Conservation (phyloP, 2,329 filamentous ascomycete genomes). For the Penicillium sp. region DNA sequence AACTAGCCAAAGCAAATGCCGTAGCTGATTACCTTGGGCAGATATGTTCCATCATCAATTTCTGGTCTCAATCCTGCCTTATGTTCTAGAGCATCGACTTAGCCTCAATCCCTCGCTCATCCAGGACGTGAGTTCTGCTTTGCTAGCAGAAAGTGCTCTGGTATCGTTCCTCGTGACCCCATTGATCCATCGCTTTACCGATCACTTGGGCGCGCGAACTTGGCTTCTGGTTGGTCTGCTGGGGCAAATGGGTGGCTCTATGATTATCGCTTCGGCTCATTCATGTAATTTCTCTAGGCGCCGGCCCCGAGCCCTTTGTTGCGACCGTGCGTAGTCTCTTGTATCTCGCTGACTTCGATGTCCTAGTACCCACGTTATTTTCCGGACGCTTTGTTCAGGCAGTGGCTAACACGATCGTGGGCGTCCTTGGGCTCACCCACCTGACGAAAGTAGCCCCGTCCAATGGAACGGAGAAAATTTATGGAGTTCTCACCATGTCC, state of each 20-base stretch:
- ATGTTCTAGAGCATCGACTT: background rate
- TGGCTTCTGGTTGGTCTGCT: conserved; percentile 2
- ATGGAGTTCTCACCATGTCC: conserved; percentile 32
- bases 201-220: background rate
- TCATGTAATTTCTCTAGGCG: background rate
- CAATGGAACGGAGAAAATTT: background rate
- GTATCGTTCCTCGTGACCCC: background rate
- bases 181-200: background rate
- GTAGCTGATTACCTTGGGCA: background rate
- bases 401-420: conserved; percentile 1
- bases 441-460: background rate
- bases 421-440: background rate
- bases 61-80: conserved; percentile 5
- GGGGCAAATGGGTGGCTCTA: background rate
- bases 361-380: background rate
- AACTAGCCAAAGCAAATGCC: no score
- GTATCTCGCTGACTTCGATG: background rate
- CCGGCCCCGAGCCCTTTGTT: background rate
- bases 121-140: background rate
- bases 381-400: background rate
- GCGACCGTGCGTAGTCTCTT: background rate
- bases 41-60: conserved; percentile 7
- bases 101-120: background rate
- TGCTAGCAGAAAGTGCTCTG: conserved; percentile 5
- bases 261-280: conserved; percentile 1